Conservation (phyloP, 1,139 yeast species). For the Lipomyces yarrowii region DNA sequence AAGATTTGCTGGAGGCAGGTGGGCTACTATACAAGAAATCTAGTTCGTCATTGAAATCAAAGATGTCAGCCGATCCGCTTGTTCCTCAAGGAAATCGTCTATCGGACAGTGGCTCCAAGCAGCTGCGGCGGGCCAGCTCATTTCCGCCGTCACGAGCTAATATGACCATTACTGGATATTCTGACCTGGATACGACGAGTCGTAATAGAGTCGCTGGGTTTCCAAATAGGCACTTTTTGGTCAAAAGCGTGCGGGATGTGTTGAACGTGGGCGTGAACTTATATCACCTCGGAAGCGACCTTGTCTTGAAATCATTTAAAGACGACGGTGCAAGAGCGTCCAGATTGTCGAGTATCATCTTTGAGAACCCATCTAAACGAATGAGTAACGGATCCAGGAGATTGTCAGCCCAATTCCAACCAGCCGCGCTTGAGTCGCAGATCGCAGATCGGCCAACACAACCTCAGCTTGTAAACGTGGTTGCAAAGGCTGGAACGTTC, state of each 20-base stretch:
- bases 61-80: slow-evolving; percentile 19
- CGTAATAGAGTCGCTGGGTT: slow-evolving; percentile 45
- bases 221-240: slow-evolving; percentile 50
- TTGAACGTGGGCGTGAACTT: slow-evolving; percentile 60
- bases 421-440: slow-evolving; percentile 21
- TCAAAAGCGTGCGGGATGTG: slow-evolving; percentile 59
- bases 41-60: slow-evolving; percentile 20
- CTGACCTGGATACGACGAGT: slow-evolving; percentile 44
- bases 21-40: slow-evolving; percentile 22
- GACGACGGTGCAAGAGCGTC: slow-evolving; percentile 44
- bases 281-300: slow-evolving; percentile 54
- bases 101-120: slow-evolving; percentile 1
- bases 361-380: slow-evolving; percentile 51
- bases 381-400: slow-evolving; percentile 44
- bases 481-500: slow-evolving; percentile 61
- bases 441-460: slow-evolving; percentile 3
- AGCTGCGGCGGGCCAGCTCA: slow-evolving; percentile 42
- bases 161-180: slow-evolving; percentile 44
- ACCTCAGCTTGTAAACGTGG: slow-evolving; percentile 48
- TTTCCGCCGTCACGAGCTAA: slow-evolving; percentile 41
- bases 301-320: slow-evolving; percentile 57
- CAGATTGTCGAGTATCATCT: slow-evolving; percentile 51
- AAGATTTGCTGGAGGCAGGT: slow-evolving; percentile 29
- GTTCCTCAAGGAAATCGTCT: background rate
- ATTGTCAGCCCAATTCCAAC: slow-evolving; percentile 38